phyloP scores from a whole-genome alignment of 2,329 filamentous ascomycete species.

The Chrysoporthe puriensis region DNA sequence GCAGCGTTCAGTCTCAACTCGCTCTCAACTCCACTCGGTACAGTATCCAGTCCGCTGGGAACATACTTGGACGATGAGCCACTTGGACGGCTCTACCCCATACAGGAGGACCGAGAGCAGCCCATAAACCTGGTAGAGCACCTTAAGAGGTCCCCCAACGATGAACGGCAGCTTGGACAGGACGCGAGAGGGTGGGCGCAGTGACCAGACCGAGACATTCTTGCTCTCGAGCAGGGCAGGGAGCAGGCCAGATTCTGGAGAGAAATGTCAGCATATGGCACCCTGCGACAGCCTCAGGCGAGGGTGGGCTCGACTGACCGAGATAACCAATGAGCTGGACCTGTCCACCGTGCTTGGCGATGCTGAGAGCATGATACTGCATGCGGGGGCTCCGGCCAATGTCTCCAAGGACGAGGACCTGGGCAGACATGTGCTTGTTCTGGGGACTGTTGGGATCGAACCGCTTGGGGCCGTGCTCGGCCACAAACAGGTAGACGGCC shows the following conservation, averaged over 20 bases:
- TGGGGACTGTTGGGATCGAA: slow-evolving; percentile 31
- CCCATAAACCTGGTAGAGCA: slow-evolving; percentile 76
- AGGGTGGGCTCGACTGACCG: slow-evolving; percentile 53
- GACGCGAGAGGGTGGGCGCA: slow-evolving; percentile 68
- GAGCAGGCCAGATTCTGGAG: slow-evolving; percentile 65
- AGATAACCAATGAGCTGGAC: slow-evolving; percentile 89
- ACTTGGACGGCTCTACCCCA: slow-evolving; percentile 71
- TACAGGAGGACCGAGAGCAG: slow-evolving; percentile 77
- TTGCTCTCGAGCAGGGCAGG: slow-evolving; percentile 73
- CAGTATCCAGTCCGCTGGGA: too few relatives aligned
- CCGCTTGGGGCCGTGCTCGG: slow-evolving; percentile 39
- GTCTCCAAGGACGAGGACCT: slow-evolving; percentile 91
- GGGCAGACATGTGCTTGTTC: slow-evolving; percentile 51
- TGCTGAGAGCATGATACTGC: slow-evolving; percentile 96
- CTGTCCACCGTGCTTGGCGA: slow-evolving; percentile 77
- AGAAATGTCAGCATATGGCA: slow-evolving; percentile 22
- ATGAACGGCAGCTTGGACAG: slow-evolving; percentile 77
- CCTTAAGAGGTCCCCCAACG: slow-evolving; percentile 79
- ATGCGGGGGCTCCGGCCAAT: slow-evolving; percentile 95
- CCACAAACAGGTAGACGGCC: slow-evolving; percentile 29
- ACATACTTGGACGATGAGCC: slow-evolving; percentile 79
- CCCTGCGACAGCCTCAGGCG: background rate
- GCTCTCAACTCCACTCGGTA: slow-evolving; percentile 13
- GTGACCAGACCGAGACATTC: slow-evolving; percentile 70
- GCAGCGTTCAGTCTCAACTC: slow-evolving; percentile 24